phyloP scores from a whole-genome alignment of 1,284 basidiomycete genomes.

The Thecaphora frezii region DNA sequence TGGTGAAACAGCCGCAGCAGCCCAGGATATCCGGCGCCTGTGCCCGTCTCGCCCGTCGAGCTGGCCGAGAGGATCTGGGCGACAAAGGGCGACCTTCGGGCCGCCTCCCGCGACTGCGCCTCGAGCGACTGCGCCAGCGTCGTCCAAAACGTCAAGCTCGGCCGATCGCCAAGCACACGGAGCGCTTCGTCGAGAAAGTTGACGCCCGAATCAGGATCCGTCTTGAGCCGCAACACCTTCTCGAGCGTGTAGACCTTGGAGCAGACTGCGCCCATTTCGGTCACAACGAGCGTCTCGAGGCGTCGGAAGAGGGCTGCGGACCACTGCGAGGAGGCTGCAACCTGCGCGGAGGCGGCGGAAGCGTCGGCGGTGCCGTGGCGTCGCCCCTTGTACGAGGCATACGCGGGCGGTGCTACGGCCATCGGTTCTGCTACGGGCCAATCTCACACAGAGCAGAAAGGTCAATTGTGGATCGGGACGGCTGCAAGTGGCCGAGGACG shows the following conservation, averaged over 20 bases:
- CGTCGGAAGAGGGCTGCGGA: constrained; percentile 77
- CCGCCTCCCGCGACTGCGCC: constrained; percentile 73
- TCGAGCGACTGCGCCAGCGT: constrained; percentile 65
- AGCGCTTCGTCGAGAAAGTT: constrained; percentile 75
- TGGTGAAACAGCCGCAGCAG: constrained; percentile 88
- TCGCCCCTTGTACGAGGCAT: constrained; percentile 4
- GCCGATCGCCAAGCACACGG: constrained; percentile 81
- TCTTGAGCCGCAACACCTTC: constrained; percentile 86
- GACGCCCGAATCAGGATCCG: constrained; percentile 65
- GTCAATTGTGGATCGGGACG: no score
- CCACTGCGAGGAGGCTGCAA: constrained; percentile 71
- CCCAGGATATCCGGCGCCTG: constrained; percentile 67
- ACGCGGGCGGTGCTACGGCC: neutral
- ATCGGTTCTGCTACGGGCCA: neutral
- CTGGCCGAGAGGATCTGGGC: constrained; percentile 81
- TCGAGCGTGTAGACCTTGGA: constrained; percentile 85
- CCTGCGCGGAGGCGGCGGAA: constrained; percentile 50
- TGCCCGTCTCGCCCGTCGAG: neutral
- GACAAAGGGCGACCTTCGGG: constrained; percentile 75
- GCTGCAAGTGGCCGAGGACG: no score
- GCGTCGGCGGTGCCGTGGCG: constrained; percentile 72
- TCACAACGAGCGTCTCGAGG: constrained; percentile 74
- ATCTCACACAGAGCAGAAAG: neutral
- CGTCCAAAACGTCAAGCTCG: constrained; percentile 87
- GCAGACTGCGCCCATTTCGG: constrained; percentile 79